These are phyloP conservation scores for Friedmanniomyces endolithicus DNA, from an alignment of 495 filamentous ascomycete species.

Conservation along the genomic window DNA sequence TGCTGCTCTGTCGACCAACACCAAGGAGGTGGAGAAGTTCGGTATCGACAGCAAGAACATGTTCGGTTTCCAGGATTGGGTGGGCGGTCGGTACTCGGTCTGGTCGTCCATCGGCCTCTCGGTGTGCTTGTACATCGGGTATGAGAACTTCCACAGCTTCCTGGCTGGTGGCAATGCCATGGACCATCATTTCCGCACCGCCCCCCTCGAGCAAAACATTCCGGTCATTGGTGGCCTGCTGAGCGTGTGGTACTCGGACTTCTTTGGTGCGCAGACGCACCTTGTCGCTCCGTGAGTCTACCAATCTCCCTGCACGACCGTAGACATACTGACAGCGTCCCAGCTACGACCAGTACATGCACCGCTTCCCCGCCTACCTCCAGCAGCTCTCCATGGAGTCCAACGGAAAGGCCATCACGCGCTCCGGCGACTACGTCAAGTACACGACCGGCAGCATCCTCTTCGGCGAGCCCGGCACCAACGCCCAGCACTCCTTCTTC, in stretches of 20 bases:
- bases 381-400: slow-evolving; percentile 99
- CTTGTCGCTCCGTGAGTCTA: slow-evolving; percentile 68
- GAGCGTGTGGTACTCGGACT: slow-evolving; percentile 97
- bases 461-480: slow-evolving; percentile 96
- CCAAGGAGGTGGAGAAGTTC: slow-evolving; percentile 89
- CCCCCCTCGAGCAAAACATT: slow-evolving; percentile 89
- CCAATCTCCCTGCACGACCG: neutral
- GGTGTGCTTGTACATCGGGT: slow-evolving; percentile 88
- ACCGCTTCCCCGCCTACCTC: slow-evolving; percentile 96
- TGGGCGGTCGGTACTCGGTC: slow-evolving; percentile 93
- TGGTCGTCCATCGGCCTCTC: slow-evolving; percentile 97
- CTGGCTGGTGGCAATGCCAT: slow-evolving; percentile 89
- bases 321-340: neutral
- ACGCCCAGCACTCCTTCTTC: slow-evolving; percentile 99
- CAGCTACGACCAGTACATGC: slow-evolving; percentile 94
- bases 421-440: slow-evolving; percentile 78
- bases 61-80: slow-evolving; percentile 98
- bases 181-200: slow-evolving; percentile 92
- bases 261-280: slow-evolving; percentile 95
- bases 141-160: slow-evolving; percentile 95
- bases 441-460: slow-evolving; percentile 92
- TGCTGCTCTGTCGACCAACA: slow-evolving; percentile 94
- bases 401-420: slow-evolving; percentile 95
- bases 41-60: slow-evolving; percentile 97
- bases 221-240: slow-evolving; percentile 82